Conservation (phyloP, 179 eudicot genomes). For the Actinidia arguta region DNA sequence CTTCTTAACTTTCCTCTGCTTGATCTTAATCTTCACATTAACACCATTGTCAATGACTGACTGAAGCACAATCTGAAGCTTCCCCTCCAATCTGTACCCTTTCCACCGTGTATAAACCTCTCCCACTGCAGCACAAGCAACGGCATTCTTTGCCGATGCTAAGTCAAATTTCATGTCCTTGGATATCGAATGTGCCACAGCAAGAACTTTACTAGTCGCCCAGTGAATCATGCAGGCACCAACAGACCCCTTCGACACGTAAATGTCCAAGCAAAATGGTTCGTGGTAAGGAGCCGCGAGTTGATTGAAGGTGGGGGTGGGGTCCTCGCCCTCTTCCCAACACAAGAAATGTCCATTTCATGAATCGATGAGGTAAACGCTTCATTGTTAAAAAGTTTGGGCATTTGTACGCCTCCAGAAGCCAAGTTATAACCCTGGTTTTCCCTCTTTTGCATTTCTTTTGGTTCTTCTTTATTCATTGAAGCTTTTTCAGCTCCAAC, state of each 20-base stretch:
- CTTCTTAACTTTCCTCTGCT: slow-evolving; percentile 66
- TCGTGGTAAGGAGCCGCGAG: slow-evolving; percentile 88
- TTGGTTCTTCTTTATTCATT: slow-evolving; percentile 20
- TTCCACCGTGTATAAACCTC: slow-evolving; percentile 81
- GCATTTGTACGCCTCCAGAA: slow-evolving; percentile 30
- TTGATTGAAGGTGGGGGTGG: slow-evolving; percentile 88
- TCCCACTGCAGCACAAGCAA: slow-evolving; percentile 79
- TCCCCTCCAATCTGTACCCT: slow-evolving; percentile 89
- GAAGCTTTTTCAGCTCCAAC: slow-evolving; percentile 23
- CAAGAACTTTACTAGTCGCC: slow-evolving; percentile 90
- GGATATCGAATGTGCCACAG: slow-evolving; percentile 92
- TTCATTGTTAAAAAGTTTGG: slow-evolving; percentile 34
- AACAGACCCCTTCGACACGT: slow-evolving; percentile 79
- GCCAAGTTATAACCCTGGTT: slow-evolving; percentile 14
- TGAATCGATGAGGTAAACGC: slow-evolving; percentile 28
- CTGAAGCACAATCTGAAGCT: slow-evolving; percentile 78
- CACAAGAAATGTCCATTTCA: slow-evolving; percentile 31
- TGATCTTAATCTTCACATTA: slow-evolving; percentile 78
- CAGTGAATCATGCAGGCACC: slow-evolving; percentile 92
- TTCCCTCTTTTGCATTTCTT: slow-evolving; percentile 26
- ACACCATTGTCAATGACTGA: slow-evolving; percentile 68
- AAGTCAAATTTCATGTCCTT: slow-evolving; percentile 85
- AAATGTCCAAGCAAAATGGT: slow-evolving; percentile 90
- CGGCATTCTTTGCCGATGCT: slow-evolving; percentile 65
- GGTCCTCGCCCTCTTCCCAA: slow-evolving; percentile 56